phyloP scores from a whole-genome alignment of 352 stramenopile genomes.

The Phytophthora chlamydospora region DNA sequence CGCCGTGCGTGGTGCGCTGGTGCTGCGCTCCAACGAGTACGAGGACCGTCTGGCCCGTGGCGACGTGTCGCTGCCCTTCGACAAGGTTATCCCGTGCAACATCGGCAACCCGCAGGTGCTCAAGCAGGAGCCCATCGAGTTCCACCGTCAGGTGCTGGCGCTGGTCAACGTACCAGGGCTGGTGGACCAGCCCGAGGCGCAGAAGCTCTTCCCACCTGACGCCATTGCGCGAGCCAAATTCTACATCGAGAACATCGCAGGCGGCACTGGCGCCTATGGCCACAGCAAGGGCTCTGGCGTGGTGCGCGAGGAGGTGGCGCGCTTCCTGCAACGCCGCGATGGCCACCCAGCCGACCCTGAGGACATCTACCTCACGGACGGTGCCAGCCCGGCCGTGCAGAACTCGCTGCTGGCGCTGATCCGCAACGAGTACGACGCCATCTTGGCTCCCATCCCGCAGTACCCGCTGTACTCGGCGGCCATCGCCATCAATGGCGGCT shows the following conservation, averaged over 20 bases:
- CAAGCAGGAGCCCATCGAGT: constrained; percentile 95
- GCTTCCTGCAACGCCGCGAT: constrained; percentile 90
- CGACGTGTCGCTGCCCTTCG: constrained; percentile 79
- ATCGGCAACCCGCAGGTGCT: constrained; percentile 98
- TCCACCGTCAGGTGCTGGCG: constrained; percentile 92
- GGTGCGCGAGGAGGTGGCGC: constrained; percentile 91
- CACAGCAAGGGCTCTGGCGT: constrained; percentile 90
- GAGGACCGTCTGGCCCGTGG: constrained; percentile 65
- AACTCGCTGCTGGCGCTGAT: constrained; percentile 94
- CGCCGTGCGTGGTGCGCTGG: constrained; percentile 88
- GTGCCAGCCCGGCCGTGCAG: constrained; percentile 95
- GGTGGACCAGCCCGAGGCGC: constrained; percentile 79
- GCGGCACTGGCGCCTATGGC: constrained; percentile 92
- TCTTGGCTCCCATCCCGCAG: constrained; percentile 98
- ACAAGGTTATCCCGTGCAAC: constrained; percentile 97
- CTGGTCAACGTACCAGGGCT: constrained; percentile 90
- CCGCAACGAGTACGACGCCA: constrained; percentile 79
- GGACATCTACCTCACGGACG: constrained; percentile 98
- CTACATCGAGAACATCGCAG: constrained; percentile 88
- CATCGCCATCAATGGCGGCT: constrained; percentile 95
- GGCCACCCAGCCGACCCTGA: constrained; percentile 92
- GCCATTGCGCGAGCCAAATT: constrained; percentile 88
- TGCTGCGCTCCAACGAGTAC: constrained; percentile 83
- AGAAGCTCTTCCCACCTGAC: constrained; percentile 86
- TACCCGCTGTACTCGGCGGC: constrained; percentile 99